Evolutionary conservation across 2,329 filamentous ascomycete genomes (phyloP), one percentile per base, ranked within the genome.

Genomic region (Clonostachys solani): DNA sequence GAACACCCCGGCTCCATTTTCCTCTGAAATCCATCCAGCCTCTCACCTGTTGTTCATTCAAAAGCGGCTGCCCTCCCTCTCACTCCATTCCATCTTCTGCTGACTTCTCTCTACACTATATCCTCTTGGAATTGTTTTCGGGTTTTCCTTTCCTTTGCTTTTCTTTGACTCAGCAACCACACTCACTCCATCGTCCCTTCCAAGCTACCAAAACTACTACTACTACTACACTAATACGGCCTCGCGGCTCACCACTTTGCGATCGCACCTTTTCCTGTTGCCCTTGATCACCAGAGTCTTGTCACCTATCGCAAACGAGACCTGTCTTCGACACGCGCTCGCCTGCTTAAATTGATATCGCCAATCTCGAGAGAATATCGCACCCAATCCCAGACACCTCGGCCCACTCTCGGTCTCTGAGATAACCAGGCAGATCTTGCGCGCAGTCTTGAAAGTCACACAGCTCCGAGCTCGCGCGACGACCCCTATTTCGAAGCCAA

Each of bases 31-130:
- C 49, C 41, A 45, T 17, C 43, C 36, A 41, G 16, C 44, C 29
- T 40, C 15, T 34, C 41, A 10, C 23, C 23, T 29, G 23, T 29
- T 29, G 23, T 29, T 49, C 45, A 44, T 59, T 56, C 54, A 58
- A 58, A 60, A 58, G 52, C 50, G 10, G 23, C 23, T 29, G 23
- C 23, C 53, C 52, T 45, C 43, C 43, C 45, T 51, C 49, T 54
- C 58, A 46, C 47, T 48, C 50, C 49, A 51, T 47, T 48, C 47
- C 50, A 10, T 29, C 23, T 10, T 29, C 23, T 29, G 23, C 23
- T 29, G 23, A 29, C 23, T 29, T 29, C 23, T 9, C 23, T 29
- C 23, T 29, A 6, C 23, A 29, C 23, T 29, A 10, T 29, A 29
- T 29, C 23, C 23, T 29, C 23, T 29, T 29, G 23, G 23, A 29